Conservation (phyloP, 352 stramenopile species). For the Salisapilia sapeloensis region DNA sequence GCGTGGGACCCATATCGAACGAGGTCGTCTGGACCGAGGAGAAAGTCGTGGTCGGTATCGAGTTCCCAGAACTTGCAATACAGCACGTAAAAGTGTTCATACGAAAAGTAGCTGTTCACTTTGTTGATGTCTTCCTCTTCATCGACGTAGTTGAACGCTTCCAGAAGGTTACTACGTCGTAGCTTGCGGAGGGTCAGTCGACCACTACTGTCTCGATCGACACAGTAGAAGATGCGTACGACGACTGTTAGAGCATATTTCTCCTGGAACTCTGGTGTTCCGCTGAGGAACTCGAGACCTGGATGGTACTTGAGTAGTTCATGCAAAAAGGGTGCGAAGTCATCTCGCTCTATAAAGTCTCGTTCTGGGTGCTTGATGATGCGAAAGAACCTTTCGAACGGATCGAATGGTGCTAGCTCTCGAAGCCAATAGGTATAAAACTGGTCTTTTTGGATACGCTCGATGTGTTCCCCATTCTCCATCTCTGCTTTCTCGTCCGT, state of each 20-base stretch:
- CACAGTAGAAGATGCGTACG: constrained; percentile 88
- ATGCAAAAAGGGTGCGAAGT: constrained; percentile 96
- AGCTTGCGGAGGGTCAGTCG: constrained; percentile 91
- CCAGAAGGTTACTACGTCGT: constrained; percentile 87
- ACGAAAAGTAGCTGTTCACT: constrained; percentile 94
- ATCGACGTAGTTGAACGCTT: constrained; percentile 92
- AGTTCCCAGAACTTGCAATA: constrained; percentile 99
- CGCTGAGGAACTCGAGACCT: constrained; percentile 93
- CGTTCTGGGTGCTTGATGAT: constrained; percentile 89
- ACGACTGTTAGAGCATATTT: constrained; percentile 98
- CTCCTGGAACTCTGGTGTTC: constrained; percentile 98
- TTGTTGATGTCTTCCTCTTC: constrained; percentile 99
- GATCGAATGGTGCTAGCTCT: constrained; percentile 93
- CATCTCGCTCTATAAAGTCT: constrained; percentile 85
- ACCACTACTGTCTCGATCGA: constrained; percentile 90
- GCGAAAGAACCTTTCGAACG: constrained; percentile 94
- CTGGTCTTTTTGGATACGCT: constrained; percentile 70
- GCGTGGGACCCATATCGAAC: constrained; percentile 70
- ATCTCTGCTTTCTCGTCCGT: constrained; percentile 5
- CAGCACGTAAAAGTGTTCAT: constrained; percentile 99
- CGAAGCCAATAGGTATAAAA: constrained; percentile 89
- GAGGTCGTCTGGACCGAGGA: constrained; percentile 67
- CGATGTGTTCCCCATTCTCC: constrained; percentile 5
- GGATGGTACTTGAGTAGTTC: constrained; percentile 82
- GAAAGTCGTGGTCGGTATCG: constrained; percentile 86